Percentiles rank a stretch among this genome's conserved stretches.
Evolutionary conservation across 75 land plant genomes (phyloP).

Genomic region (Sequoiadendron giganteum): DNA sequence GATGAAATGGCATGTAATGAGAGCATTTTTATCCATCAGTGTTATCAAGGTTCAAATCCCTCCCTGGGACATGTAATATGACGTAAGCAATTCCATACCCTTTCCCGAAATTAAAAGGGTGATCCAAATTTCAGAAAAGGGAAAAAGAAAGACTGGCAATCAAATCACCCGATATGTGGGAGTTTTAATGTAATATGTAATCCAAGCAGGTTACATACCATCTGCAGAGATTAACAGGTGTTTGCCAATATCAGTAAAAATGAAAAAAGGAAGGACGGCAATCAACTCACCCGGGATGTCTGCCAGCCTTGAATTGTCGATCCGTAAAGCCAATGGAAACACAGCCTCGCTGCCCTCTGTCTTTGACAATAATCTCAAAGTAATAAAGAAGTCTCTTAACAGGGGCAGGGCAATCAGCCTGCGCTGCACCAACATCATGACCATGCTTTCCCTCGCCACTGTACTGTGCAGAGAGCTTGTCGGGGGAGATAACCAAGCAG

Average conservation of each 20-base stretch:
- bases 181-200: background rate
- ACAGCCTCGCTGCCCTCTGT: conserved; percentile 69
- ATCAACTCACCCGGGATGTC: conserved; percentile 81
- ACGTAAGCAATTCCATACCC: background rate
- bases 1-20: background rate
- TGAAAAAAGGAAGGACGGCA: background rate
- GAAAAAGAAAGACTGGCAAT: background rate
- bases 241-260: background rate
- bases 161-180: background rate
- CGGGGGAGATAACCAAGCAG: conserved; percentile 67
- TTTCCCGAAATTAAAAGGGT: background rate
- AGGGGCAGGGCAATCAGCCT: conserved; percentile 84
- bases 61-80: background rate
- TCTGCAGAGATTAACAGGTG: background rate
- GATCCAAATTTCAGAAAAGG: background rate
- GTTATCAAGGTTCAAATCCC: background rate
- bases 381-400: conserved; percentile 69
- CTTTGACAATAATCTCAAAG: conserved; percentile 82
- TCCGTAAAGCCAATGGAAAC: conserved; percentile 85
- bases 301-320: conserved; percentile 64
- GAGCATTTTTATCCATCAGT: background rate
- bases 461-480: conserved; percentile 85
- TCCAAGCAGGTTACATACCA: too few species aligned
- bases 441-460: conserved; percentile 62
- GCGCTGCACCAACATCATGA: conserved; percentile 92